Evolutionary conservation across 805 yeast genomes (phyloP).

Genomic region (Ogataea paraovalis): DNA sequence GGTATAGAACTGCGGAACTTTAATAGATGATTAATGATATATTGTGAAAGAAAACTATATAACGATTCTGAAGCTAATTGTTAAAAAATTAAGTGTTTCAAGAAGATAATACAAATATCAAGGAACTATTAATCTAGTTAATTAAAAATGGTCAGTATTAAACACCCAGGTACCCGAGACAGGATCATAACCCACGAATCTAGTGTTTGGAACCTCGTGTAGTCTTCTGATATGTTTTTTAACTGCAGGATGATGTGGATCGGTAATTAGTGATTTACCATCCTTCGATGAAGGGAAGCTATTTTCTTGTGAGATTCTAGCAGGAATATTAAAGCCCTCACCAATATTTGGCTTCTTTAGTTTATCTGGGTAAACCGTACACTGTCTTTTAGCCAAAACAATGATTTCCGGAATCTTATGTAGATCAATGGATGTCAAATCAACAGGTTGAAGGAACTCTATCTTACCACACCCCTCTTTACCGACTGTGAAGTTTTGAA

Average conservation of each 20-base stretch:
- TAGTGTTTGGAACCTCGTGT: constrained; percentile 52
- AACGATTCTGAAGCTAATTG: no score
- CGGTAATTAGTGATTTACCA: constrained; percentile 65
- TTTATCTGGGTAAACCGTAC: constrained; percentile 71
- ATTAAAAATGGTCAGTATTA: constrained; percentile 39
- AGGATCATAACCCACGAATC: constrained; percentile 75
- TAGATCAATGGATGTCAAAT: constrained; percentile 64
- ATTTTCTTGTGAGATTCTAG: constrained; percentile 66
- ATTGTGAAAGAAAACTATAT: no score
- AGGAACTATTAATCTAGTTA: background rate
- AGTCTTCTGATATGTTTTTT: constrained; percentile 65
- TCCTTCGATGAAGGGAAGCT: constrained; percentile 78
- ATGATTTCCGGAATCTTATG: constrained; percentile 65
- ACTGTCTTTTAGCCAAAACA: constrained; percentile 53
- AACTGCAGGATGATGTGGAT: constrained; percentile 69
- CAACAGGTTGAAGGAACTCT: constrained; percentile 78
- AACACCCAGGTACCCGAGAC: constrained; percentile 71
- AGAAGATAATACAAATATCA: background rate
- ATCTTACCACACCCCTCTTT: constrained; percentile 73
- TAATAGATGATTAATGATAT: no score
- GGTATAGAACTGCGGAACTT: no score
- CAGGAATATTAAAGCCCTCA: constrained; percentile 79
- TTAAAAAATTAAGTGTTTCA: background rate
- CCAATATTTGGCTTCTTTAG: constrained; percentile 59
- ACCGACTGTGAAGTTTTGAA: constrained; percentile 70